Evolutionary conservation across 1,284 basidiomycete species (phyloP), one percentile per base, ranked within the genome.

Genomic region (Ustanciosporium gigantosporum): DNA sequence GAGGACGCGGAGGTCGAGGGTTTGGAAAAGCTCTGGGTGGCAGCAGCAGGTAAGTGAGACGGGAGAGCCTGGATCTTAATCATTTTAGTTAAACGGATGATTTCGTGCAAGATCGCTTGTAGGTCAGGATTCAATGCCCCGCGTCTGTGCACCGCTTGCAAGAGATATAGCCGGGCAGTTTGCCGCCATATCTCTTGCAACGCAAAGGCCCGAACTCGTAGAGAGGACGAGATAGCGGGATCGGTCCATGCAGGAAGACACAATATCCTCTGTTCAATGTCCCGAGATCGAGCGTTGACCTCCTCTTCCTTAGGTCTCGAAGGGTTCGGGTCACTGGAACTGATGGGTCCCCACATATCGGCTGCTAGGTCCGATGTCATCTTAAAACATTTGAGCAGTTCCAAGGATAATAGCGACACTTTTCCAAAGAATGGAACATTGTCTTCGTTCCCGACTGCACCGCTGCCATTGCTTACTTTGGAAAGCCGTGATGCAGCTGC

Each of bases 121-220:
- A 69, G 32, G 29, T 57, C 49, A 3, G 49, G 44, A 13, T 46
- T 41, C 16, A 69, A 41, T 15, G 66, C 50, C 5, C 66, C 66
- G 9, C 60, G 50, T 7, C 52, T 44, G 20, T 66, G 58, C 9
- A 69, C 58, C 14, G 60, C 46, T 46, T 69, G 66, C 23, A 58
- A 25, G 17, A 69, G 32, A 29, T 64, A 55, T 16, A 69, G 42
- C 16, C 65, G 36, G 5, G 55, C 50, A 1, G 62, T 53, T 35
- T 66, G 66, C 2, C 62, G 32, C 66, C 66, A 69, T 31, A 69
- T 66, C 24, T 69, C 66, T 29, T 66, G 66, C 31, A 69, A 29
- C 16, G 51, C 46, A 31, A 66, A 64, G 2, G 57, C 53, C 15
- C 64, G 25, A 0, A 69, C 50, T 13, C 66, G 58, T 15, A 52